These are phyloP conservation scores for Melaleuca quinquenervia DNA, from an alignment of 345 rosid genomes.

Conservation along the genomic window DNA sequence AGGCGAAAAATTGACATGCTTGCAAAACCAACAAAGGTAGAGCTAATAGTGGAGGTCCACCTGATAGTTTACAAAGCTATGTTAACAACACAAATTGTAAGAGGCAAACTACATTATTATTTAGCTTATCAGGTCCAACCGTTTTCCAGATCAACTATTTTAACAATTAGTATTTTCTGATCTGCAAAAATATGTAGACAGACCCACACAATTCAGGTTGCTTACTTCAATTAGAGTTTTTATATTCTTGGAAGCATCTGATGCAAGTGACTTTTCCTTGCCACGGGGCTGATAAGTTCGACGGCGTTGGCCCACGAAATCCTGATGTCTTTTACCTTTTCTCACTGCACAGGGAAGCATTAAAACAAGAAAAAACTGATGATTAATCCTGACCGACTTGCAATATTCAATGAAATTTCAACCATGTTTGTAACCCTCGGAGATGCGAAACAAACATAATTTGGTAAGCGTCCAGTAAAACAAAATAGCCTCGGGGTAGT, in stretches of 20 bases:
- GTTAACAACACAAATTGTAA: not conserved
- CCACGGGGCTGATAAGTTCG: not conserved
- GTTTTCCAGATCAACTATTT: not conserved
- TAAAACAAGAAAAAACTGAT: not conserved
- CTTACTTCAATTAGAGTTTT: not conserved
- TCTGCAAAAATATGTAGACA: not conserved
- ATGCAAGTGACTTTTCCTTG: not conserved
- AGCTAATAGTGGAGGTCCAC: not conserved
- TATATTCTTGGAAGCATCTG: not conserved
- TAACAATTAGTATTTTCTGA: not conserved
- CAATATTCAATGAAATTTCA: not conserved
- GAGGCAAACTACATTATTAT: not conserved
- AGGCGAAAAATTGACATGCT: not conserved
- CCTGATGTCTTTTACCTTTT: not conserved
- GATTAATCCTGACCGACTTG: not conserved
- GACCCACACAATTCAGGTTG: not conserved
- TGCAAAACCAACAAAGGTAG: not conserved
- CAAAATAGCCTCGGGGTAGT: not conserved
- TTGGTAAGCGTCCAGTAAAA: not conserved
- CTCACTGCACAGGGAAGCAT: not conserved
- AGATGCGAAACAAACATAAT: not conserved
- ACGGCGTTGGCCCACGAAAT: not conserved
- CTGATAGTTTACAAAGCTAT: not conserved
- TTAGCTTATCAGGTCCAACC: not conserved
- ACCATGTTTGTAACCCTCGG: not conserved